Base-by-base conservation (phyloP, 257 asterid genomes). In the Handroanthus guayacan region DNA sequence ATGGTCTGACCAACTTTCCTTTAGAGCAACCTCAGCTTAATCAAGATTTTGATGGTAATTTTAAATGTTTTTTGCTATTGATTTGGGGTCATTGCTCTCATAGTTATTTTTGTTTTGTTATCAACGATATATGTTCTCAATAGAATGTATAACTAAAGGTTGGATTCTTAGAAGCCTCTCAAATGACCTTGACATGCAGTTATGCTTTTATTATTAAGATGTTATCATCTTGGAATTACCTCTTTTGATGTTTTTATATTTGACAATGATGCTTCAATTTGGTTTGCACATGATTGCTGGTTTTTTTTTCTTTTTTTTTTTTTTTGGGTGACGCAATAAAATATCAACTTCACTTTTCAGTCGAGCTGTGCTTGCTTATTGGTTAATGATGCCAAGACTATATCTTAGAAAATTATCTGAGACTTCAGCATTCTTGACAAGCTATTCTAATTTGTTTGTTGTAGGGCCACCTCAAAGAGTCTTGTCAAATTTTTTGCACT, bases 401-500 rank as follows among this genome's bases (percentile, higher is more conserved):
- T 11, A 41, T 25, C 52, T 13, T 52, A 34, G 63, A 52, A 37
- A 14, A 52, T 7, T 25, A 14, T 76, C 36, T 20, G 38, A 34
- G 16, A 69, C 72, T 58, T 78, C 37, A 71, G 68, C 54, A 18
- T 75, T 83, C 62, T 31, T 81, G 62, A 79, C 58, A 5, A 63
- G 16, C 73, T 75, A 65, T 74, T 57, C 58, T 18, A 2, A 82
- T 69, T 84, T 68, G 3, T 31, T 12, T 71, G 64, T 68, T 79
- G 82, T 93, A 95, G 99, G 99, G 50, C 97, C 99, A 39, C 99
- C 98, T 62, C 99, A 95, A 79, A 92, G 90, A 90, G 97, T 95
- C 39, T 66, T 95, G 86, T 93, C 99, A 47, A 87, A 82, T 79
- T 95, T 93, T 77, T 85, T 95, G 93, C 99, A 90, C 84, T 91